A percentile compares a stretch with the other conserved stretches of the same genome.
Evolutionary conservation across 495 filamentous ascomycete species (phyloP).

Genomic region (Penicillium bovifimosum): DNA sequence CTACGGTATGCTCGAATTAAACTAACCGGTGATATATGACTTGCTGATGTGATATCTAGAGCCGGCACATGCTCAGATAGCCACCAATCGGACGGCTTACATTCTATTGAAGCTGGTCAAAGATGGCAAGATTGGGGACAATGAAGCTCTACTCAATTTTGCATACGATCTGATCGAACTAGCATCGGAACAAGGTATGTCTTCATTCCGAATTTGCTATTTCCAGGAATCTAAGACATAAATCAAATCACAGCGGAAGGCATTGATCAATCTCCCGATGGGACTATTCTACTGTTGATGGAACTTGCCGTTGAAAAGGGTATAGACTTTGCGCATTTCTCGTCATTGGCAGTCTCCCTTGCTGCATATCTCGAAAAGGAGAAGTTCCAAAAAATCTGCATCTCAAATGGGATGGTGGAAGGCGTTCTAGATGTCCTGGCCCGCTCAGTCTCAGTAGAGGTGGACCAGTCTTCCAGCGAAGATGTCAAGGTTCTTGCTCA

Average conservation of each 20-base stretch:
- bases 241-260: slow-evolving; percentile 25
- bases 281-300: slow-evolving; percentile 35
- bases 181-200: slow-evolving; percentile 39
- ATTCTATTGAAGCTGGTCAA: slow-evolving; percentile 36
- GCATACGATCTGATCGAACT: slow-evolving; percentile 38
- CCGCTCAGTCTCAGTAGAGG: slow-evolving; percentile 26
- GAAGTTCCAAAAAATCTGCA: slow-evolving; percentile 37
- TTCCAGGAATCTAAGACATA: slow-evolving; percentile 3
- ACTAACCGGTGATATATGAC: neutral
- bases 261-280: slow-evolving; percentile 35
- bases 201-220: neutral
- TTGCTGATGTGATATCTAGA: slow-evolving; percentile 29
- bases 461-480: slow-evolving; percentile 35
- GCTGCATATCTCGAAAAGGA: slow-evolving; percentile 34
- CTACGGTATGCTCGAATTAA: slow-evolving; percentile 47
- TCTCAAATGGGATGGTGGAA: slow-evolving; percentile 32
- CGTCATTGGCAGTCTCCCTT: slow-evolving; percentile 30
- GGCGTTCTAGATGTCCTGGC: slow-evolving; percentile 28
- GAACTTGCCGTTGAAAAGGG: slow-evolving; percentile 25
- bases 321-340: slow-evolving; percentile 27
- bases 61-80: slow-evolving; percentile 55
- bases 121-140: slow-evolving; percentile 27
- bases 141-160: slow-evolving; percentile 33
- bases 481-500: slow-evolving; percentile 48
- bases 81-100: slow-evolving; percentile 49